Evolutionary conservation across 2,329 filamentous ascomycete species (phyloP), one percentile per base, ranked within the genome.

Genomic region (Mariannaea sp.): DNA sequence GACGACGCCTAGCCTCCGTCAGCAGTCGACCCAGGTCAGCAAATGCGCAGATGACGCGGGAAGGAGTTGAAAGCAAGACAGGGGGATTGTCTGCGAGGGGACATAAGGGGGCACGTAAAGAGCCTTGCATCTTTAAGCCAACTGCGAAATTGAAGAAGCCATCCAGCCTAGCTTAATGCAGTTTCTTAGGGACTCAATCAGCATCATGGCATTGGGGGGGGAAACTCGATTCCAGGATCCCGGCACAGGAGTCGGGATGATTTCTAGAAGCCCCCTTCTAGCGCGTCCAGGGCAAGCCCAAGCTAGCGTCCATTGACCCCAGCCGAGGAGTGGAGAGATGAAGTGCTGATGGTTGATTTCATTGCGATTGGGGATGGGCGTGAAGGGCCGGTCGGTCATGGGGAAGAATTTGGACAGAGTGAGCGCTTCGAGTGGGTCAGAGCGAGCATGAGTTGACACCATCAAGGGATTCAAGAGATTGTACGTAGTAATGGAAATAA

Each of bases 241-340:
- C 33, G 58, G 63, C 56, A 46, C 49, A 65, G 61, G 62, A 62
- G 63, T 60, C 48, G 53, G 56, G 59, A 60, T 49, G 57, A 32
- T 53, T 60, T 65, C 63, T 65, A 65, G 63, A 65, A 65, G 59
- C 53, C 49, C 54, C 58, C 56, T 65, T 65, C 63, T 65, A 65
- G 63, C 63, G 63, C 26, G 54, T 56, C 43, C 60, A 56, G 59
- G 61, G 57, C 57, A 43, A 49, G 46, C 41, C 55, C 39, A 36
- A 45, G n/a, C 57, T 58, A 62, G 62, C 52, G 58, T 30, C 36
- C 14, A 39, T 33, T n/a, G 43, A 56, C 54, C 62, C 62, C 49
- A 44, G 62, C 35, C 42, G 16, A 29, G 24, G 43, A 53, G 60
- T 64, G 60, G 62, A 60, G 60, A 48, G 58, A 39, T 38, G 50